phyloP scores from a whole-genome alignment of 2,329 filamentous ascomycete genomes.

The Daldinia sp. region DNA sequence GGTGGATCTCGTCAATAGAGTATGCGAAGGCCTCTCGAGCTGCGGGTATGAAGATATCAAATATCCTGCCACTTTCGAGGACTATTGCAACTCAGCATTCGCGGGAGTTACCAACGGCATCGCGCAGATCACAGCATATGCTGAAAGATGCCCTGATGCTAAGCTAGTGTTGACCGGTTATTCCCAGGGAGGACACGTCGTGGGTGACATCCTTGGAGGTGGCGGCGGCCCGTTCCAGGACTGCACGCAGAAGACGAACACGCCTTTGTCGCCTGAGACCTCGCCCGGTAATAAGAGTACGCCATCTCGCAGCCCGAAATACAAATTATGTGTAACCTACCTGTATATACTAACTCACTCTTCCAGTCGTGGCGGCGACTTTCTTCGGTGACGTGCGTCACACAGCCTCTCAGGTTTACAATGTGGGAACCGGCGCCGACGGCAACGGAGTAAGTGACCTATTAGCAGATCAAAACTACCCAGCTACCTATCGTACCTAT shows the following conservation, averaged over 20 bases:
- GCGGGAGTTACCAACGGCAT: conserved; percentile 44
- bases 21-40: conserved; percentile 42
- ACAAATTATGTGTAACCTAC: no score
- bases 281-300: conserved; percentile 2
- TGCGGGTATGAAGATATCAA: conserved; percentile 46
- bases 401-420: conserved; percentile 47
- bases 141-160: conserved; percentile 46
- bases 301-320: not conserved
- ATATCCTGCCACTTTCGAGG: conserved; percentile 36
- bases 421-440: conserved; percentile 45
- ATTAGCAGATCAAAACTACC: no score
- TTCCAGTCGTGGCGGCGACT: conserved; percentile 42
- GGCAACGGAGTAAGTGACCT: conserved; percentile 36
- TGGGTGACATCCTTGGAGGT: conserved; percentile 42
- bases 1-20: conserved; percentile 39
- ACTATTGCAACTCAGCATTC: conserved; percentile 48
- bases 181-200: conserved; percentile 44
- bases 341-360: conserved; percentile 5
- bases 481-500: not conserved
- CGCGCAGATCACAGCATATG: conserved; percentile 47
- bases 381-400: conserved; percentile 51
- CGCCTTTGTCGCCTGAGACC: conserved; percentile 12
- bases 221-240: conserved; percentile 38
- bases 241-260: conserved; percentile 37
- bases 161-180: conserved; percentile 50